phyloP scores from a whole-genome alignment of 176 grass and related monocot genomes.

The Oryza meridionalis region DNA sequence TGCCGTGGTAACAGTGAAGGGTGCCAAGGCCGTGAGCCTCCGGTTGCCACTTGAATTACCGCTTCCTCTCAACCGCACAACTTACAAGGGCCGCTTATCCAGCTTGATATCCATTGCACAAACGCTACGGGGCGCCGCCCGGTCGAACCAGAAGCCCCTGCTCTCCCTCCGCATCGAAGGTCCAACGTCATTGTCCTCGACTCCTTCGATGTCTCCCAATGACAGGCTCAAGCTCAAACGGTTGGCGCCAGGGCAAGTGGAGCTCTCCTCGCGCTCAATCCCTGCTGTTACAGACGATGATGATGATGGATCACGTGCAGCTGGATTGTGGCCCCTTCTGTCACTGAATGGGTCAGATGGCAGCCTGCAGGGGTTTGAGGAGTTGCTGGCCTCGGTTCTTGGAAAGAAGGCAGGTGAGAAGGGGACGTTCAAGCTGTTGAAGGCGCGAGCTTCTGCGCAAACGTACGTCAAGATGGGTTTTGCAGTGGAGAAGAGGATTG shows the following conservation, averaged over 20 bases:
- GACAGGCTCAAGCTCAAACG: conserved; percentile 82
- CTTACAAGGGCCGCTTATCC: conserved; percentile 52
- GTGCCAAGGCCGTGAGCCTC: conserved; percentile 82
- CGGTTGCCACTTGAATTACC: conserved; percentile 73
- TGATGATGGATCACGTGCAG: conserved; percentile 36
- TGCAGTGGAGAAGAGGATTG: conserved; percentile 54
- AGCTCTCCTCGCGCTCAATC: conserved; percentile 62
- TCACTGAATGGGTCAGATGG: conserved; percentile 76
- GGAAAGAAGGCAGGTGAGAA: conserved; percentile 58
- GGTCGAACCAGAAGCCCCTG: conserved; percentile 67
- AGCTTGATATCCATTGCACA: conserved; percentile 76
- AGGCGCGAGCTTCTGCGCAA: conserved; percentile 64
- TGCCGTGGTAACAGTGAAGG: conserved; percentile 82
- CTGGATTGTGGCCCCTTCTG: conserved; percentile 72
- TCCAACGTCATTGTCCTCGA: conserved; percentile 67
- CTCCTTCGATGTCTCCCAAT: conserved; percentile 67
- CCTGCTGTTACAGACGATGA: conserved; percentile 38
- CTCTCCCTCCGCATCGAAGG: conserved; percentile 81
- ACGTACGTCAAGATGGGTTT: conserved; percentile 90
- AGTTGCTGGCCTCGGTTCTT: conserved; percentile 71
- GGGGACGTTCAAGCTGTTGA: conserved; percentile 73
- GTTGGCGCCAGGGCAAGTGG: conserved; percentile 69
- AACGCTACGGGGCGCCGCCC: conserved; percentile 56
- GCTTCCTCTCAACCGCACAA: conserved; percentile 78
- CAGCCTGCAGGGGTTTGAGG: conserved; percentile 73